Evolutionary conservation across 495 filamentous ascomycete species (phyloP).

Genomic region (Neurospora discreta): DNA sequence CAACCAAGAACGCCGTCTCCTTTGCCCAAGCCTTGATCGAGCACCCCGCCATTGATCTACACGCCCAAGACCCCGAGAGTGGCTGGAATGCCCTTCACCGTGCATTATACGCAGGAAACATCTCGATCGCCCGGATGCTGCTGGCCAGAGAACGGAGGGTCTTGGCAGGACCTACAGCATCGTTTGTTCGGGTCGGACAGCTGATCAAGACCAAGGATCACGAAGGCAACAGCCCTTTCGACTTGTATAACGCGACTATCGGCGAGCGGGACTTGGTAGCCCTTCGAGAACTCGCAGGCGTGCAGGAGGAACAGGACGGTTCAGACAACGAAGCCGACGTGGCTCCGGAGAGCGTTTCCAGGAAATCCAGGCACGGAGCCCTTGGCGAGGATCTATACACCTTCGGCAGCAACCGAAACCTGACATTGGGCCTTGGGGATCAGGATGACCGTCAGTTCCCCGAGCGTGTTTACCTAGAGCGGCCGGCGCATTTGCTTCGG

Average conservation of each 20-base stretch:
- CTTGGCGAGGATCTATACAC: conserved; percentile 77
- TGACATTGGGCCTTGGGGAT: conserved; percentile 83
- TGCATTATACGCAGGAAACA: conserved; percentile 86
- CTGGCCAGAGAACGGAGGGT: conserved; percentile 65
- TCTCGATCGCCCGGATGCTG: conserved; percentile 70
- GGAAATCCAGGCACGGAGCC: background rate
- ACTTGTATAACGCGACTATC: conserved; percentile 78
- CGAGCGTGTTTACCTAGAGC: conserved; percentile 63
- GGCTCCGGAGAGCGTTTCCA: conserved; percentile 7
- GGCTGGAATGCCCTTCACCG: conserved; percentile 94
- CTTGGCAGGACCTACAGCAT: conserved; percentile 38
- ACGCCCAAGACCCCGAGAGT: conserved; percentile 77
- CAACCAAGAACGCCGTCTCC: conserved; percentile 48
- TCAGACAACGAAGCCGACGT: conserved; percentile 28
- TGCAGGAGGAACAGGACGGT: conserved; percentile 21
- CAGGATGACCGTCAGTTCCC: conserved; percentile 90
- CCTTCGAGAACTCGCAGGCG: conserved; percentile 12
- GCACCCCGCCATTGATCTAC: conserved; percentile 75
- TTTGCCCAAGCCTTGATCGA: conserved; percentile 72
- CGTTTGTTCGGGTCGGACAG: conserved; percentile 38
- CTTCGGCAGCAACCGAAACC: conserved; percentile 91
- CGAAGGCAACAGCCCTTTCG: conserved; percentile 89
- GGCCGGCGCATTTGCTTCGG: conserved; percentile 69
- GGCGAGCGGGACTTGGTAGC: conserved; percentile 38
- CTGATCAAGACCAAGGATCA: conserved; percentile 92